Conservation (phyloP, 306 rosid species). For the Quercus robur region DNA sequence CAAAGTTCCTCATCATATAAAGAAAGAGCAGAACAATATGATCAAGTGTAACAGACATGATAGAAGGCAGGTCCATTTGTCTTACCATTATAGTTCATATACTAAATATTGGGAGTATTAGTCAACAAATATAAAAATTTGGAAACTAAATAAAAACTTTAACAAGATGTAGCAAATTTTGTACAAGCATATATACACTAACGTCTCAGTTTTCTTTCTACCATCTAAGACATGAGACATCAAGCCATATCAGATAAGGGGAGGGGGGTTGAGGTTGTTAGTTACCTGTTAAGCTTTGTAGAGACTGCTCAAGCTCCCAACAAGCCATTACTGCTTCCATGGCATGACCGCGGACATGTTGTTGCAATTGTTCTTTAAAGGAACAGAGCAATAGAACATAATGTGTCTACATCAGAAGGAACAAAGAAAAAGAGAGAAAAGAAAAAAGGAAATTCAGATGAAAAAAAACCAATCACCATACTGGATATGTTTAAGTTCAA, state of each 20-base stretch:
- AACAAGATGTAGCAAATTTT: too few relatives aligned
- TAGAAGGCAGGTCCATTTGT: too few relatives aligned
- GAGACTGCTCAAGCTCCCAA: slow-evolving; percentile 89
- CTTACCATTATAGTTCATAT: too few relatives aligned
- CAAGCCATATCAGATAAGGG: not conserved
- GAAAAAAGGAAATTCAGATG: not conserved
- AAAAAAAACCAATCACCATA: not conserved
- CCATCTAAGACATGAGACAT: too few relatives aligned
- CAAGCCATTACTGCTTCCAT: slow-evolving; percentile 97
- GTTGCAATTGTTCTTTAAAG: slow-evolving; percentile 82
- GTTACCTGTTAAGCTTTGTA: slow-evolving; percentile 81
- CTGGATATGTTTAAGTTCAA: not conserved
- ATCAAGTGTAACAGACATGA: too few relatives aligned
- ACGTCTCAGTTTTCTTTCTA: too few relatives aligned
- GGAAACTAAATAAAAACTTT: not conserved
- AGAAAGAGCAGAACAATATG: too few relatives aligned
- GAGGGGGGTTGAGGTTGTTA: not conserved
- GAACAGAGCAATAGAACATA: slow-evolving; percentile 74
- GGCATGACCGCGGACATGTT: slow-evolving; percentile 85
- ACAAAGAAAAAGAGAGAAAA: not conserved
- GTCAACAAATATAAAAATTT: too few relatives aligned
- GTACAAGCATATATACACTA: too few relatives aligned
- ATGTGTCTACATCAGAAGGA: slow-evolving; percentile 48
- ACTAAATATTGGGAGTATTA: too few relatives aligned
- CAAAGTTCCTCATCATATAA: too few relatives aligned